A percentile compares a stretch with the other conserved stretches of the same genome.
These are phyloP conservation scores for Saccharomycopsis crataegensis DNA, from an alignment of 1,139 yeast genomes.

Conservation along the genomic window DNA sequence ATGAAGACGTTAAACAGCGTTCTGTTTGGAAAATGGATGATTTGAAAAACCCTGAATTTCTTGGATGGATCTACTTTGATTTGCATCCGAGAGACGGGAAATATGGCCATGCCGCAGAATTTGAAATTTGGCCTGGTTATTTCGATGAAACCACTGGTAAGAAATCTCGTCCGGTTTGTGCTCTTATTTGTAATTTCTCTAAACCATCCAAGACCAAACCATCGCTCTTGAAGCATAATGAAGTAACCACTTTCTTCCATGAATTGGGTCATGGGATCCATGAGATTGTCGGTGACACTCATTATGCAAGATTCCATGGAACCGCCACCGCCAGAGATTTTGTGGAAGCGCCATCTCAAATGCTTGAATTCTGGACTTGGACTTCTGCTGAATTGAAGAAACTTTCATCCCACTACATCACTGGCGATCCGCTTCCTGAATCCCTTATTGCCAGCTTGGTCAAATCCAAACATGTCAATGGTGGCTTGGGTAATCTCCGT, in stretches of 20 bases:
- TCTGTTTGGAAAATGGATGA: conserved; percentile 64
- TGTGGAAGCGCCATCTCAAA: conserved; percentile 86
- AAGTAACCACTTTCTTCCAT: conserved; percentile 80
- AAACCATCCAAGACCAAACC: conserved; percentile 68
- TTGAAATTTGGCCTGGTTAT: conserved; percentile 61
- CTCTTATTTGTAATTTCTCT: conserved; percentile 79
- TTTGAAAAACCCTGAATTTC: conserved; percentile 43
- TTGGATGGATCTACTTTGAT: conserved; percentile 76
- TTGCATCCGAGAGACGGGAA: conserved; percentile 82
- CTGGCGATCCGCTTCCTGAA: conserved; percentile 52
- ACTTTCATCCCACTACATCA: conserved; percentile 57
- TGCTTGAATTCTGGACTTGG: conserved; percentile 91
- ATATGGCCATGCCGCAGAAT: conserved; percentile 83
- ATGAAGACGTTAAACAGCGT: conserved; percentile 66
- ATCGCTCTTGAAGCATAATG: conserved; percentile 67
- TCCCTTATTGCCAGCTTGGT: conserved; percentile 54
- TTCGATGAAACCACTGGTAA: conserved; percentile 38
- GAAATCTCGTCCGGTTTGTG: conserved; percentile 63
- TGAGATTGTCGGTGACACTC: conserved; percentile 60
- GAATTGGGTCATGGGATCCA: conserved; percentile 90
- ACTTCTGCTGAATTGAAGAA: conserved; percentile 48
- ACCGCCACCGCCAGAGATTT: conserved; percentile 75
- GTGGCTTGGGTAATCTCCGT: conserved; percentile 61
- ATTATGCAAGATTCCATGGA: conserved; percentile 64
- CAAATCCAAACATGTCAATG: conserved; percentile 66